A percentile compares a stretch with the other conserved stretches of the same genome.
These are phyloP conservation scores for Tolypocladium nubicola DNA, from an alignment of 2,329 filamentous ascomycete species.

Conservation along the genomic window DNA sequence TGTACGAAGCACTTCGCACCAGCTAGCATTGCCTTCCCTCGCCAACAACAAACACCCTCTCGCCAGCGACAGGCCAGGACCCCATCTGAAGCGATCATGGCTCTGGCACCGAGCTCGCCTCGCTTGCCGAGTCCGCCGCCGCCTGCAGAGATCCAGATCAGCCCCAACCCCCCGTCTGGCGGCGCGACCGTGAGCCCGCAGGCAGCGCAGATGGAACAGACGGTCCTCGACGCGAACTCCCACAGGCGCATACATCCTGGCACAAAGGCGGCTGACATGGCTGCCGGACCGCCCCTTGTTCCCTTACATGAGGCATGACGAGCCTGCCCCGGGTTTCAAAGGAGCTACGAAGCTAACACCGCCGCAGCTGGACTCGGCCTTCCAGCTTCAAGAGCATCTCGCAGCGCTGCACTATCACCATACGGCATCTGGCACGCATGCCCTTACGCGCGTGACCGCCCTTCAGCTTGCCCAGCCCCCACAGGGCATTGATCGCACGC, in stretches of 20 bases:
- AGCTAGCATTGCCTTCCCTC: not conserved
- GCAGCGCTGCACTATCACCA: conserved; percentile 81
- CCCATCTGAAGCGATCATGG: conserved; percentile 28
- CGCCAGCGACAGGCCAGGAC: not conserved
- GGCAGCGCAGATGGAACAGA: conserved; percentile 53
- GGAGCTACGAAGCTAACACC: conserved; percentile 5
- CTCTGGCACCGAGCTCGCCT: conserved; percentile 66
- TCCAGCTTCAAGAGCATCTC: conserved; percentile 94
- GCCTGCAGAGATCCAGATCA: conserved; percentile 87
- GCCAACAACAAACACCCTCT: not conserved
- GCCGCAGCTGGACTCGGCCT: conserved; percentile 81
- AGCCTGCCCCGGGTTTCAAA: not conserved
- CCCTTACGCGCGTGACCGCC: conserved; percentile 69
- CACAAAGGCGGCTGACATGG: conserved; percentile 87
- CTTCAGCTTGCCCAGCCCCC: conserved; percentile 69
- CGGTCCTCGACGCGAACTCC: conserved; percentile 59
- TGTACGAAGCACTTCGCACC: not conserved
- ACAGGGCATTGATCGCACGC: conserved; percentile 67
- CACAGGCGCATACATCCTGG: conserved; percentile 83
- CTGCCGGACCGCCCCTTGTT: conserved; percentile 78
- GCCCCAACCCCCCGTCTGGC: conserved; percentile 62
- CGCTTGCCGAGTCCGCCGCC: conserved; percentile 91
- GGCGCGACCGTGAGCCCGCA: conserved; percentile 41
- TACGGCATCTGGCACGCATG: conserved; percentile 55
- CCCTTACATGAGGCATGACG: conserved; percentile 66